Base-by-base conservation (phyloP, 345 rosid species). In the Kandelia obovata region DNA sequence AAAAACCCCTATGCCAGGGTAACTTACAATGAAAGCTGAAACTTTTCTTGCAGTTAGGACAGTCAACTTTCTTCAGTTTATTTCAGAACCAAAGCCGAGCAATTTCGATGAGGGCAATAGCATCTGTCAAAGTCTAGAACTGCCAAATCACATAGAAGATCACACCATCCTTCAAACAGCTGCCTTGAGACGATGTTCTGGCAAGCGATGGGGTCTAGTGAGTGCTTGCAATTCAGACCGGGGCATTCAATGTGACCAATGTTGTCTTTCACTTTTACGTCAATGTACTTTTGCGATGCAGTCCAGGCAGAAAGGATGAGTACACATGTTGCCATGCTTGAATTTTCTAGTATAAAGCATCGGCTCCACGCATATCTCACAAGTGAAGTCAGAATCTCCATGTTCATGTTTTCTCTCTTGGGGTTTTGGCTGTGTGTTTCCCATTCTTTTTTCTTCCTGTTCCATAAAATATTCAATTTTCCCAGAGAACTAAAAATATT, bases 21-120 rank as follows among this genome's bases (percentile, higher is more conserved):
- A 37, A 17, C 51, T 67, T 67, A 49, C 76, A 71, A 23, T 51
- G 21, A n/a, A 72, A 77, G 58, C 76, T 71, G n/a, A 71, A 62
- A 46, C 31, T 15, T 5, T 7, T 46, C 66, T 62, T 71, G 58
- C 80, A 77, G 4, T 37, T 58, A 1, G 73, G 70, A 17, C 80
- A 77, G 15, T 58, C 26, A 4, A 30, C 20, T 72, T 72, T 77
- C 70, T 52, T 72, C 66, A 72, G 20, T 27, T 21, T 56, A 10
- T 51, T 49, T 63, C 73, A 71, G 46, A 28, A 77, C 53, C 70
- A 77, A 51, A 34, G 27, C 52, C 15, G 61, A 26, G 66, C 80
- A 77, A 52, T 67, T 43, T 27, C 30, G 64, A 53, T 71, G 26
- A 4, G 80, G 80, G 58, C 80, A 77, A 6, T 71, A 67, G 70